Conservation (phyloP, 2,329 filamentous ascomycete genomes). For the Amauroascus niger region DNA sequence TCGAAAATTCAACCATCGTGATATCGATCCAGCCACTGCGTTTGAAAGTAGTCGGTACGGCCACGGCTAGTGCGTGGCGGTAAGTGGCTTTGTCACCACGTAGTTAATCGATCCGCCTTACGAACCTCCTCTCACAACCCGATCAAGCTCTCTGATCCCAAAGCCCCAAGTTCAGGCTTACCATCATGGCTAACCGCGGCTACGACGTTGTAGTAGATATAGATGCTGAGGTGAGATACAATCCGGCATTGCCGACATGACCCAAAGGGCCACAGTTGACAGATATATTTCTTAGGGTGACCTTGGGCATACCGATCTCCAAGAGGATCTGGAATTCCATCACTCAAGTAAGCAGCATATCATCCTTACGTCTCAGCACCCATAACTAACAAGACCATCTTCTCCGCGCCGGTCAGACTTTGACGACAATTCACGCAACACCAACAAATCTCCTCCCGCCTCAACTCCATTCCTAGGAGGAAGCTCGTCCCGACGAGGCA, state of each 20-base stretch:
- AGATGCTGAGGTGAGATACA: constrained; percentile 70
- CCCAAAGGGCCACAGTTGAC: constrained; percentile 9
- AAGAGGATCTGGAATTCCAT: constrained; percentile 99
- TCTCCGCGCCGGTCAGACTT: constrained; percentile 47
- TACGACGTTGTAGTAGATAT: constrained; percentile 98
- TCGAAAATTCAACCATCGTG: too few species aligned
- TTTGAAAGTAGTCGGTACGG: background rate
- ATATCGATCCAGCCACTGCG: too few species aligned
- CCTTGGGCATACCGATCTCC: constrained; percentile 92
- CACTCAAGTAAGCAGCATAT: constrained; percentile 54
- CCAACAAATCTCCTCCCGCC: constrained; percentile 41
- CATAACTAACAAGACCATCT: constrained; percentile 7
- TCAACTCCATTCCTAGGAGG: constrained; percentile 43
- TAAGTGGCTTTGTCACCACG: background rate
- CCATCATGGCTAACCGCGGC: constrained; percentile 64
- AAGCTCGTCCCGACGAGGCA: constrained; percentile 33
- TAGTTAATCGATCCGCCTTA: background rate
- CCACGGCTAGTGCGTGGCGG: background rate
- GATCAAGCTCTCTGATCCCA: background rate
- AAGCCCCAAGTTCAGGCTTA: background rate
- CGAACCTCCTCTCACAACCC: background rate
- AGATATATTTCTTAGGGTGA: constrained; percentile 57
- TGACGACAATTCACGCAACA: constrained; percentile 48
- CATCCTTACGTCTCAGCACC: background rate
- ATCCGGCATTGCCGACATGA: background rate